Base-by-base conservation (phyloP, 2,329 filamentous ascomycete genomes). In the Bipolaris gigantea region DNA sequence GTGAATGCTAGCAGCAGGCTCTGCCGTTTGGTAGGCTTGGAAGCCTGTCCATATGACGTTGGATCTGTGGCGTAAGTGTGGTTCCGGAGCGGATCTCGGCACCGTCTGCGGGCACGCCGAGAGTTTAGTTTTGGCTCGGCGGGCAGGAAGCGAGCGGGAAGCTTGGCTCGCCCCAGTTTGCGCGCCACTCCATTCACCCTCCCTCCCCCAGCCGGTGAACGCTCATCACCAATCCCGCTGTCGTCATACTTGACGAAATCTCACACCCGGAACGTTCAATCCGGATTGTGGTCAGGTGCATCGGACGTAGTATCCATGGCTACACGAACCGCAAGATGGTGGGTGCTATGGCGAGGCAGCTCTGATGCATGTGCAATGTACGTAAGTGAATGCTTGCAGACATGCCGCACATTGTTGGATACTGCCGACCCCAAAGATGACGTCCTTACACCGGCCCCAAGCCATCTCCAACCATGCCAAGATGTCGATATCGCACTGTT, bases 401-500 rank as follows among this genome's bases (percentile, higher is more conserved):
- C 50, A 53, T 59, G 59, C 55, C 47, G 50, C 52, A 48, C 49
- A 48, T 63, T 60, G 48, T 59, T 50, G 36, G 44, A 32, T 19
- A 58, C 23, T 50, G 57, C 61, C 60, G 61, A 62, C 58, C 27
- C 27, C 56, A 55, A 58, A 45, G 42, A 60, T 69, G 67, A 67
- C 66, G 63, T 65, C 49, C 62, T 45, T 57, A 55, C 36, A 61
- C 51, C 55, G 56, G 63, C 59, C 57, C 65, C 61, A 67, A 64
- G 64, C 64, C 65, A 47, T 55, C 56, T 57, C 48, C 51, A 61
- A 61, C 59, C 61, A 53, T 50, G 67, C 67, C 67, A 71, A 70
- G 66, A 13, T 56, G 50, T 63, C 48, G 44, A 60, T 66, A 65
- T 53, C 57, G 63, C 51, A 54, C 59, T 50, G 38, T 57, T 55